A percentile compares a stretch with the other conserved stretches of the same genome.
phyloP scores from a whole-genome alignment of 2,329 filamentous ascomycete species.

The Aspergillus sclerotialis region DNA sequence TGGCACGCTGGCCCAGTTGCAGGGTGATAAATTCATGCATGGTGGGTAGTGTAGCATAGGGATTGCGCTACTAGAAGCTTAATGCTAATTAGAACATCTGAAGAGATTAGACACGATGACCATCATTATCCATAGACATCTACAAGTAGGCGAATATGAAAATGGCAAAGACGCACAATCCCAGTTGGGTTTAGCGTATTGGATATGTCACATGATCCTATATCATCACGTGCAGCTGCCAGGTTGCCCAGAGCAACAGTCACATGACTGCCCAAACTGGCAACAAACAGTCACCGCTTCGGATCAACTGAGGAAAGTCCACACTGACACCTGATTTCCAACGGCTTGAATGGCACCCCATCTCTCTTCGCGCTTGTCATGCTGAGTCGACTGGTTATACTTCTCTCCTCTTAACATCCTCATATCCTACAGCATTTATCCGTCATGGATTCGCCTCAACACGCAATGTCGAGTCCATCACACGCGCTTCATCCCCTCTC shows the following conservation, averaged over 20 bases:
- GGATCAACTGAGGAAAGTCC: neutral
- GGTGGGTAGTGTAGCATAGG: no score
- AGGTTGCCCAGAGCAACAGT: conserved; percentile 26
- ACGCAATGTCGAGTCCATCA: conserved; percentile 24
- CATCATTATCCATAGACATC: no score
- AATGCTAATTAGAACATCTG: no score
- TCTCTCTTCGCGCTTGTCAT: conserved; percentile 1
- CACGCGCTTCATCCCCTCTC: conserved; percentile 38
- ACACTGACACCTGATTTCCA: no score
- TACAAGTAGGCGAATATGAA: no score
- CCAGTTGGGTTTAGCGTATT: neutral
- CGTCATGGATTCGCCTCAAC: conserved; percentile 31
- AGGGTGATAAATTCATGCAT: conserved; percentile 97
- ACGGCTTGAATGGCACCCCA: no score
- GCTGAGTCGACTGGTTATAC: neutral
- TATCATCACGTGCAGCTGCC: conserved; percentile 12
- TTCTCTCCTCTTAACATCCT: neutral
- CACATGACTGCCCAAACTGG: conserved; percentile 20
- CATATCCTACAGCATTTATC: conserved; percentile 4
- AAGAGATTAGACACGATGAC: no score
- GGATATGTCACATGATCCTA: neutral
- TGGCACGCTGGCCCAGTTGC: conserved; percentile 86
- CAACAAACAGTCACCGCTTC: conserved; percentile 15
- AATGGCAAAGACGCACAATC: no score
- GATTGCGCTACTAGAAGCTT: no score